Percentiles rank a stretch among this genome's conserved stretches.
phyloP scores from a whole-genome alignment of 345 rosid species.

The Schrenkiella parvula region DNA sequence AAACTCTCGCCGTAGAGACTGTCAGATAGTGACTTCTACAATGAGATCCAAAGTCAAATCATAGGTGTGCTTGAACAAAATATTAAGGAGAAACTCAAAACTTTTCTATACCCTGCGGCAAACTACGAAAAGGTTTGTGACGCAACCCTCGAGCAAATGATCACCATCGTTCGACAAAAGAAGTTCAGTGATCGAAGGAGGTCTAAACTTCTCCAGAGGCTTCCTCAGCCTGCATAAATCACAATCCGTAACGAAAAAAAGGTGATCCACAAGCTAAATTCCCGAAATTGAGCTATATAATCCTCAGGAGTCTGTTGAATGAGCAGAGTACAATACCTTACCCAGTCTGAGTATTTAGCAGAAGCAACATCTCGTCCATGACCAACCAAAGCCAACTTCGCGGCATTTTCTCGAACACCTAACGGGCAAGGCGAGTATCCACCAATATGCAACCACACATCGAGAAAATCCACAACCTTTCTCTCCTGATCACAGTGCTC shows the following conservation, averaged over 20 bases:
- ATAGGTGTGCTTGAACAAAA: neutral
- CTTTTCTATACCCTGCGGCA: slow-evolving; percentile 53
- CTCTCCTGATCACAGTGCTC: slow-evolving; percentile 12
- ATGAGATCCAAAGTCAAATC: slow-evolving; percentile 2
- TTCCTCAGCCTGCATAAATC: slow-evolving; percentile 59
- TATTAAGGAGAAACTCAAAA: neutral
- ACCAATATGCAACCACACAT: slow-evolving; percentile 63
- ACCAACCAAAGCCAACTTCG: slow-evolving; percentile 77
- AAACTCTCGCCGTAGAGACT: slow-evolving; percentile 24
- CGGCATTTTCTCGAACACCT: slow-evolving; percentile 51
- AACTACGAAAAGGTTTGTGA: slow-evolving; percentile 69
- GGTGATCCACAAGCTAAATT: neutral
- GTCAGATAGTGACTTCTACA: slow-evolving; percentile 16
- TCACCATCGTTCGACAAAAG: slow-evolving; percentile 86
- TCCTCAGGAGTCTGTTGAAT: neutral
- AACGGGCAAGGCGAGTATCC: slow-evolving; percentile 49
- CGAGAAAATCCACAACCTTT: slow-evolving; percentile 33
- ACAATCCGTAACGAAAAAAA: slow-evolving; percentile 13
- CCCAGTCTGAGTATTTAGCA: slow-evolving; percentile 90
- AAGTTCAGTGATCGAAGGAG: slow-evolving; percentile 63
- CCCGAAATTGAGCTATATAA: neutral
- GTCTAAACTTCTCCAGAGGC: slow-evolving; percentile 75
- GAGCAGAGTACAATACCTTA: slow-evolving; percentile 47
- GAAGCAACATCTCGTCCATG: slow-evolving; percentile 57
- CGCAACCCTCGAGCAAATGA: slow-evolving; percentile 71